Conservation (phyloP, 192 early-diverging fungal species). For the Coemansia biformis region DNA sequence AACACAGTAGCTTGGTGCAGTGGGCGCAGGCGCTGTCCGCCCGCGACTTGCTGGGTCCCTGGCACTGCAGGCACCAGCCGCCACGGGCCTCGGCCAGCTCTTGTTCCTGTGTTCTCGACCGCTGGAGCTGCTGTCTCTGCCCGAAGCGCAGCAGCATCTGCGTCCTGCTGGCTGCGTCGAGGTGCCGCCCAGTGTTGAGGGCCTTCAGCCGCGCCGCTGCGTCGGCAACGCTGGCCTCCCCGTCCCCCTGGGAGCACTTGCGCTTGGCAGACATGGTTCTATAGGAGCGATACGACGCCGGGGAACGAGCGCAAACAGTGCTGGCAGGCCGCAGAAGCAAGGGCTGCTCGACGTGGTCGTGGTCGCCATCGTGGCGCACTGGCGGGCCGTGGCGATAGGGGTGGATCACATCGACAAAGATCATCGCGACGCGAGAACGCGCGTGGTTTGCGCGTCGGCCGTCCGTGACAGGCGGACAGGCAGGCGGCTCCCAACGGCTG, state of each 20-base stretch:
- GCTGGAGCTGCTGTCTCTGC: slow-evolving; percentile 23
- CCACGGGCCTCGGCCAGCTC: background rate
- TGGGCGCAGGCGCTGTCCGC: slow-evolving; percentile 13
- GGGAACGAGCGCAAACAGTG: too few relatives aligned
- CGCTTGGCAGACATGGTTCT: slow-evolving; percentile 28
- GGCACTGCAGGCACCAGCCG: slow-evolving; percentile 20
- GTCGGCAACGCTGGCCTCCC: background rate
- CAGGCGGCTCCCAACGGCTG: too few relatives aligned
- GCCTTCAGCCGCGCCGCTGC: slow-evolving; percentile 8
- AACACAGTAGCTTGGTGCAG: slow-evolving; percentile 26
- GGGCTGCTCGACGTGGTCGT: too few relatives aligned
- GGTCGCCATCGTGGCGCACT: too few relatives aligned
- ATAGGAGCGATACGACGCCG: too few relatives aligned
- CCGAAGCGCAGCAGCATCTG: slow-evolving; percentile 46
- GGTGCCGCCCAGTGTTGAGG: slow-evolving; percentile 19
- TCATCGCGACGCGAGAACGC: slow-evolving; percentile 3
- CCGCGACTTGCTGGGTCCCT: too few relatives aligned
- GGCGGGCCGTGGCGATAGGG: too few relatives aligned
- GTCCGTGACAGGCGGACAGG: too few relatives aligned
- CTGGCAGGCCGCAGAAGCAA: background rate
- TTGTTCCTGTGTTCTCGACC: background rate
- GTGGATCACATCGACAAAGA: slow-evolving; percentile 1
- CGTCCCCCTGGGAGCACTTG: slow-evolving; percentile 17
- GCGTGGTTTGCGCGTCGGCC: too few relatives aligned
- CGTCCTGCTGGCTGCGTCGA: slow-evolving; percentile 15